phyloP scores from a whole-genome alignment of 2,329 filamentous ascomycete genomes.

The Aspergillus caelatus region DNA sequence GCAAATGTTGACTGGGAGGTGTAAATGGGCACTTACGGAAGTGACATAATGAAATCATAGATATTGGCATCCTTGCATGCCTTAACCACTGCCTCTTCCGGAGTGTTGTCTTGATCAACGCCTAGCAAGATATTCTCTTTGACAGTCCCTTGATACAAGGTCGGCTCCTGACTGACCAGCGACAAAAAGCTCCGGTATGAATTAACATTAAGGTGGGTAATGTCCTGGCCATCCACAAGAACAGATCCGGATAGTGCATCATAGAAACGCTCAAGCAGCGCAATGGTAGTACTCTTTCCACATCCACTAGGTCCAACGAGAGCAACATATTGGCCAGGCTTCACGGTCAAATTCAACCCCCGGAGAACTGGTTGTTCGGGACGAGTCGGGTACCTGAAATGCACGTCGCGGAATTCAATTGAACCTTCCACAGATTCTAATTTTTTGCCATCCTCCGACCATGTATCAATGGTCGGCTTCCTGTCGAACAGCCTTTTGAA shows the following conservation, averaged over 20 bases:
- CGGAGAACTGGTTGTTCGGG: constrained; percentile 90
- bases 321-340: constrained; percentile 59
- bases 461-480: constrained; percentile 78
- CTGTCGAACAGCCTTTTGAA: constrained; percentile 84
- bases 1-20: background rate
- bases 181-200: constrained; percentile 83
- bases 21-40: constrained; percentile 58
- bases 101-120: constrained; percentile 65
- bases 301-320: constrained; percentile 93
- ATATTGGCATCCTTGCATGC: constrained; percentile 91
- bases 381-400: constrained; percentile 91
- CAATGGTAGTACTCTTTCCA: constrained; percentile 92
- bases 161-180: constrained; percentile 92
- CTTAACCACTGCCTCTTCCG: constrained; percentile 72
- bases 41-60: constrained; percentile 84
- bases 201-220: constrained; percentile 78
- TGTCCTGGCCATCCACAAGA: constrained; percentile 80
- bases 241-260: constrained; percentile 81
- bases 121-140: constrained; percentile 88
- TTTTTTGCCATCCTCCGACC: constrained; percentile 69
- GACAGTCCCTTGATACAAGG: constrained; percentile 90
- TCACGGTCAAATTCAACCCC: constrained; percentile 66
- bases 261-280: constrained; percentile 91
- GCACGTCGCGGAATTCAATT: constrained; percentile 88
- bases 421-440: constrained; percentile 70